A percentile compares a stretch with the other conserved stretches of the same genome.
These are phyloP conservation scores for Mycena rosella DNA, from an alignment of 768 basidiomycete genomes.

Conservation along the genomic window DNA sequence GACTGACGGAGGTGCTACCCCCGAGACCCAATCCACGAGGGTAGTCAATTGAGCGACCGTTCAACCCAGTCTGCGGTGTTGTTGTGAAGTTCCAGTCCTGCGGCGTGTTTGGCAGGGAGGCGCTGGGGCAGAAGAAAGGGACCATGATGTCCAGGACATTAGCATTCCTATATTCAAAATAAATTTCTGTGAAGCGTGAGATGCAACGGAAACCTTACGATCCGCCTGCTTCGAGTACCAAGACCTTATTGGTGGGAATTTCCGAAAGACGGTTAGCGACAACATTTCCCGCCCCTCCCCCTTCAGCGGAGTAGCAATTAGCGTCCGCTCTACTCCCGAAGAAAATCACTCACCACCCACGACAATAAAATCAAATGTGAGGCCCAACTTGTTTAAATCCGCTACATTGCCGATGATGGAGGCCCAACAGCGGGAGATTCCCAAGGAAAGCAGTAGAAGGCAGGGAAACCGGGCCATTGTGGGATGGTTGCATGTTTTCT, in stretches of 20 bases:
- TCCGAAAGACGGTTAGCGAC: conserved; percentile 51
- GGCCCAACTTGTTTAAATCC: background rate
- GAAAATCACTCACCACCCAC: conserved; percentile 42
- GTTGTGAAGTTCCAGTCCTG: conserved; percentile 49
- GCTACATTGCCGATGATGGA: background rate
- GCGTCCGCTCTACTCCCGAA: background rate
- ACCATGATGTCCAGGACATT: conserved; percentile 9
- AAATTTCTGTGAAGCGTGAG: background rate
- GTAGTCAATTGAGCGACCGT: conserved; percentile 39
- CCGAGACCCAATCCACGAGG: conserved; percentile 46
- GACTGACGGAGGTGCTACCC: conserved; percentile 45
- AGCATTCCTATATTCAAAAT: conserved; percentile 4
- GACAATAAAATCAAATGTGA: conserved; percentile 19
- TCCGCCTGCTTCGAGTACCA: conserved; percentile 49
- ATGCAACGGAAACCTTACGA: conserved; percentile 32
- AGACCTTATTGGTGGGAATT: conserved; percentile 44
- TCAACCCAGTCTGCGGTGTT: conserved; percentile 40
- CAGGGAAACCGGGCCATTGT: background rate
- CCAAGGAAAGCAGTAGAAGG: background rate
- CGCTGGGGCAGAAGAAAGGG: conserved; percentile 14
- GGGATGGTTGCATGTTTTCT: no score
- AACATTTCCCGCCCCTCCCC: conserved; percentile 49
- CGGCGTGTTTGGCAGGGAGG: conserved; percentile 22
- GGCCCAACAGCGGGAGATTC: background rate
- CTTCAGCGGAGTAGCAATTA: conserved; percentile 22